These are phyloP conservation scores for Wickerhamia fluorescens DNA, from an alignment of 805 yeast genomes.

Conservation along the genomic window DNA sequence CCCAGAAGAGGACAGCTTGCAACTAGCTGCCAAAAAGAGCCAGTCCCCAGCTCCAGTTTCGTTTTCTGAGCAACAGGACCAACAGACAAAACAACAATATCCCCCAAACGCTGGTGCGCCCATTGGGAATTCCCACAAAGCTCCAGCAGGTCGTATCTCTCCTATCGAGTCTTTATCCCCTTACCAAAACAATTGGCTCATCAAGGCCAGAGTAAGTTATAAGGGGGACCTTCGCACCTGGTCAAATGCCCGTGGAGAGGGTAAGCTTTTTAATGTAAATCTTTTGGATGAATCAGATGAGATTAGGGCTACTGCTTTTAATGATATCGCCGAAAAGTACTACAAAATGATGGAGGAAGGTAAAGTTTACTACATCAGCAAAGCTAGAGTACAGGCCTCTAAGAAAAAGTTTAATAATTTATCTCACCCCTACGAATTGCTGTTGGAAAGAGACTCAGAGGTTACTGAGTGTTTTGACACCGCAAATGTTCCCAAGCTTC, in stretches of 20 bases:
- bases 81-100: slow-evolving; percentile 5
- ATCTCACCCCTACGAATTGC: slow-evolving; percentile 82
- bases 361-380: slow-evolving; percentile 76
- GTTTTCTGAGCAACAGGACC: slow-evolving; percentile 5
- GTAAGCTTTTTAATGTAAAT: slow-evolving; percentile 82
- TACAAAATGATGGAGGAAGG: slow-evolving; percentile 79
- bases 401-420: slow-evolving; percentile 81
- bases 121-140: slow-evolving; percentile 1
- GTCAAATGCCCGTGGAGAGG: slow-evolving; percentile 82
- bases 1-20: slow-evolving; percentile 45
- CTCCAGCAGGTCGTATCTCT: slow-evolving; percentile 35
- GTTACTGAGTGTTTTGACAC: slow-evolving; percentile 61
- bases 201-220: slow-evolving; percentile 84
- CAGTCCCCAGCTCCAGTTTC: slow-evolving; percentile 5
- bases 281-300: slow-evolving; percentile 93
- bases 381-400: slow-evolving; percentile 74
- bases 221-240: slow-evolving; percentile 85
- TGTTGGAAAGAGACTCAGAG: slow-evolving; percentile 70
- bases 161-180: slow-evolving; percentile 89
- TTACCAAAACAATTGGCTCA: slow-evolving; percentile 84
- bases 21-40: slow-evolving; percentile 4
- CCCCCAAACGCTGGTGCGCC: slow-evolving; percentile 7
- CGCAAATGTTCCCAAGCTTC: slow-evolving; percentile 66
- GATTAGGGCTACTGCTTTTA: slow-evolving; percentile 92
- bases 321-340: slow-evolving; percentile 74